Base-by-base conservation (phyloP, 805 yeast species). In the Zygotorulaspora chibaensis region DNA sequence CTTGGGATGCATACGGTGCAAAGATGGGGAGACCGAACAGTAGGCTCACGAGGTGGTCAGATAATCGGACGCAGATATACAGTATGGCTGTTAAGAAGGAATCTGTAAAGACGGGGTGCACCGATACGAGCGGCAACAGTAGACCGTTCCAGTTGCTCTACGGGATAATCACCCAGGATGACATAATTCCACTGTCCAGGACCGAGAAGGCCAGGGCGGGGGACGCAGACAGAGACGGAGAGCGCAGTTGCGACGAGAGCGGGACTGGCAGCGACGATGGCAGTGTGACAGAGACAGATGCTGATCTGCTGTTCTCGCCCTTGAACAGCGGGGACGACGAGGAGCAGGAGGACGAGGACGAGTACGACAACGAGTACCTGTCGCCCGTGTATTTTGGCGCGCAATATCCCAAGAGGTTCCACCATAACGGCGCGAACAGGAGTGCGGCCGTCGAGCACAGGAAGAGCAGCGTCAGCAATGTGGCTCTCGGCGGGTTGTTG, bases 281-380 rank as follows among this genome's bases (percentile, higher is more conserved):
- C 36, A 33, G 33, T 17, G 50, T 39, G 26, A 33, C 57, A 1
- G 46, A 47, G 20, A 43, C 48, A 11, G 61, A 57, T 31, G 47
- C 59, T 1, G 63, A 60, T 43, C 36, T 53, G 36, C 49, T 60
- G 33, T 58, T 60, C 40, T 60, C 64, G 10, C 64, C 64, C n/a
- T 38, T 59, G 37, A 29, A 44, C 29, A 43, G 43, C 31, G 48
- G 52, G 6, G 47, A 30, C 15, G 54, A 51, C 35, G 55, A 50
- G 10, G 53, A 44, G 39, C 46, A 55, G 23, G 52, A 46, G n/a
- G 51, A 48, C 18, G 57, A 54, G 35, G 62, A 59, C 29, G 56
- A 50, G 27, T 54, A 52, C 30, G 59, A 55, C 17, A 46, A 51
- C 15, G 56, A 52, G 4, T 35, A 45, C 8, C 43, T 47, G 46